A percentile compares a stretch with the other conserved stretches of the same genome.
Conservation (phyloP, 139 green algal genomes). For the Coelastrella sp. region DNA sequence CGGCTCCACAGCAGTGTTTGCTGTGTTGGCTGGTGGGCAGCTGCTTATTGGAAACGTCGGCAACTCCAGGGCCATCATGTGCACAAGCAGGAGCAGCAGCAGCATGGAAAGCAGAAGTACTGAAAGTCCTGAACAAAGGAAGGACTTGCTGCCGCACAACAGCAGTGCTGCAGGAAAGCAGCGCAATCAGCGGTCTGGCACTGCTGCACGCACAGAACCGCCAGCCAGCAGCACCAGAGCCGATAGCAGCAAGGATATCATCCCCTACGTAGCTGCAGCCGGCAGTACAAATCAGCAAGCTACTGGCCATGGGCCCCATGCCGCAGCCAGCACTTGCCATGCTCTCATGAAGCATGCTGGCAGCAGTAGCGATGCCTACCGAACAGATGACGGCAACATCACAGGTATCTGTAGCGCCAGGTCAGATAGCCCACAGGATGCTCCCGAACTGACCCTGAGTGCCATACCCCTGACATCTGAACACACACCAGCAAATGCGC, state of each 20-base stretch:
- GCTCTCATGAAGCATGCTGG: too few relatives aligned
- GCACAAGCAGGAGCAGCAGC: conserved; percentile 13
- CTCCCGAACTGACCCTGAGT: not conserved
- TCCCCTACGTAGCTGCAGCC: too few relatives aligned
- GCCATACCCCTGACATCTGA: conserved; percentile 42
- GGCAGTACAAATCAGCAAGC: too few relatives aligned
- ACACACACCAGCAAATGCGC: conserved; percentile 42
- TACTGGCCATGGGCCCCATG: too few relatives aligned
- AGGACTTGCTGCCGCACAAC: too few relatives aligned
- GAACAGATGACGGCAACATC: not conserved
- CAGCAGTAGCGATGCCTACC: too few relatives aligned
- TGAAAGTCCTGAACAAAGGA: not conserved
- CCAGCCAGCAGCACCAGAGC: conserved; percentile 11
- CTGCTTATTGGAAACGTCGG: conserved; percentile 61
- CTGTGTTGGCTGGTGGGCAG: conserved; percentile 41
- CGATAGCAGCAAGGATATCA: too few relatives aligned
- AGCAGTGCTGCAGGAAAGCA: not conserved
- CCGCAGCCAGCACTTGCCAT: too few relatives aligned
- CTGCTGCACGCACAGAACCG: not conserved
- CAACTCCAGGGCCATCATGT: conserved; percentile 65
- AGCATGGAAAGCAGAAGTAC: not conserved
- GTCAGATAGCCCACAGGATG: not conserved
- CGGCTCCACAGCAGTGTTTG: conserved; percentile 67
- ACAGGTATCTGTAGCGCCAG: not conserved
- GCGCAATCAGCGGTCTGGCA: not conserved